Evolutionary conservation across 768 basidiomycete genomes (phyloP).

Genomic region (Leccinellum luteum): DNA sequence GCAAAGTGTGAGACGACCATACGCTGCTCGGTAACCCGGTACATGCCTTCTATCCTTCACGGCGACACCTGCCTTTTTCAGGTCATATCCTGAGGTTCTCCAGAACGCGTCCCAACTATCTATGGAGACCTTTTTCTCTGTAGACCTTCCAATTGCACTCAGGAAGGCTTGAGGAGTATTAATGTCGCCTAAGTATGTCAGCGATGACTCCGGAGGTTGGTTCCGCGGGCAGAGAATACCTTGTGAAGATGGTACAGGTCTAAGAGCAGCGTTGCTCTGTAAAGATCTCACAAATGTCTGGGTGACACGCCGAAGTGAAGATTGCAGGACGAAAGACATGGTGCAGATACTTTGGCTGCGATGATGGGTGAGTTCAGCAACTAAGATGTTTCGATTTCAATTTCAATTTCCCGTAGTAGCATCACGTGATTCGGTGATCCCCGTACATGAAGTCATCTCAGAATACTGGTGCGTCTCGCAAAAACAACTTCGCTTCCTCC

Average conservation of each 20-base stretch:
- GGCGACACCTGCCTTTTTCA: slow-evolving; percentile 64
- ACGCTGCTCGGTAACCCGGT: not conserved
- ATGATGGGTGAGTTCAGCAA: not conserved
- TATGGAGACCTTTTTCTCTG: slow-evolving; percentile 60
- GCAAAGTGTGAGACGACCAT: slow-evolving; percentile 6
- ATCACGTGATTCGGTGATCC: slow-evolving; percentile 18
- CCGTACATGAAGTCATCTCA: slow-evolving; percentile 28
- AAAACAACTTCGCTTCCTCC: slow-evolving; percentile 78
- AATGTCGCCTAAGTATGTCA: slow-evolving; percentile 43
- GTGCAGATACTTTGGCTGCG: not conserved
- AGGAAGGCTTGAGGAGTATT: slow-evolving; percentile 62
- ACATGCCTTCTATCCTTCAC: slow-evolving; percentile 71
- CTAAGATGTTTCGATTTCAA: slow-evolving; percentile 6
- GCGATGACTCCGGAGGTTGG: not conserved
- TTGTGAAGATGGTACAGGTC: slow-evolving; percentile 23
- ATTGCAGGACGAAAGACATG: slow-evolving; percentile 24
- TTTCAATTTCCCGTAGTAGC: not conserved
- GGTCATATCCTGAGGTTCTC: slow-evolving; percentile 50
- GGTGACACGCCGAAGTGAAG: slow-evolving; percentile 17
- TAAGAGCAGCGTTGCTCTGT: slow-evolving; percentile 29
- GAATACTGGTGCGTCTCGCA: slow-evolving; percentile 89
- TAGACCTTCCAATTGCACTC: slow-evolving; percentile 67
- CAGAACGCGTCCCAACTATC: slow-evolving; percentile 77
- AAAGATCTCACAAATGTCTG: slow-evolving; percentile 27
- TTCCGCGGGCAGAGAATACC: slow-evolving; percentile 10